These are phyloP conservation scores for Hippophae tibetana DNA, from an alignment of 306 rosid species.

Conservation along the genomic window DNA sequence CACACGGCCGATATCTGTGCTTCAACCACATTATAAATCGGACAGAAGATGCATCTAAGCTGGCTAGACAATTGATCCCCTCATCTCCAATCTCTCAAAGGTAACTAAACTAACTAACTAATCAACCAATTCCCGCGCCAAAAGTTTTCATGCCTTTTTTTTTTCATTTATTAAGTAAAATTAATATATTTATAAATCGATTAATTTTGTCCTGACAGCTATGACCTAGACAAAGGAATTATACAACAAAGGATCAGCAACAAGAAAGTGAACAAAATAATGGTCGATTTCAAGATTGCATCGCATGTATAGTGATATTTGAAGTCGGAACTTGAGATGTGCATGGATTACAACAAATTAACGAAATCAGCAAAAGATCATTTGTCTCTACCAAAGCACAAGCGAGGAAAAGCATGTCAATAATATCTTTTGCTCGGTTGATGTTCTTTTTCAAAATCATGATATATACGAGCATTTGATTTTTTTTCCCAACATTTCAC, in stretches of 20 bases:
- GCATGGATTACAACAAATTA: neutral
- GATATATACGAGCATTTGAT: no score
- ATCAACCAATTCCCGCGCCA: no score
- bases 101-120: slow-evolving; percentile 14
- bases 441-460: no score
- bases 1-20: slow-evolving; percentile 85
- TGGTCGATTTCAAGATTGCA: slow-evolving; percentile 47
- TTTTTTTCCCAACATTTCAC: no score
- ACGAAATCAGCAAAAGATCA: neutral
- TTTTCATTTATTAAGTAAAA: no score
- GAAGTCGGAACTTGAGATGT: neutral
- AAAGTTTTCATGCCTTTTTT: no score
- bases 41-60: slow-evolving; percentile 50
- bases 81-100: slow-evolving; percentile 37
- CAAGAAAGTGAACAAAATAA: slow-evolving; percentile 74
- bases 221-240: slow-evolving; percentile 30
- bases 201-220: slow-evolving; percentile 24
- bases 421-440: no score
- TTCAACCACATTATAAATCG: slow-evolving; percentile 55
- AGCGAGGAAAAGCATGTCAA: no score
- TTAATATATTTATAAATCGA: no score
- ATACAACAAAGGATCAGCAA: slow-evolving; percentile 65
- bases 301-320: slow-evolving; percentile 10
- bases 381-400: no score
- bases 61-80: slow-evolving; percentile 49